Conservation (phyloP, 2,329 filamentous ascomycete genomes). For the Pestalotiopsis sp. region DNA sequence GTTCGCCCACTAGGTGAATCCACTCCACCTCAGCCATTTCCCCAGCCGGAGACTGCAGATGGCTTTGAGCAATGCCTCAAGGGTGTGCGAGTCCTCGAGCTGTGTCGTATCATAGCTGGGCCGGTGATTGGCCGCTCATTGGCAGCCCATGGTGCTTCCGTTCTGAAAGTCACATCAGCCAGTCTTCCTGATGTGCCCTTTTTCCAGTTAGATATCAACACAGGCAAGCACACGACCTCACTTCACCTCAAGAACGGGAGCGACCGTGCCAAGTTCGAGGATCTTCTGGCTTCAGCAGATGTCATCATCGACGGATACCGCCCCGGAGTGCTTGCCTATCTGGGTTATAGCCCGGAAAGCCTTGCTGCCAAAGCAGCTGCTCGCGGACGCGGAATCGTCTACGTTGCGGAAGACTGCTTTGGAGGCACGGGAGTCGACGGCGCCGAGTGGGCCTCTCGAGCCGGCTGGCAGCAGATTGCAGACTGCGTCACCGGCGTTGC, state of each 20-base stretch:
- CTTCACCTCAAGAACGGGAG: constrained; percentile 59
- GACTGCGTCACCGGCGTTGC: constrained; percentile 39
- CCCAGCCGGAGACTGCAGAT: constrained; percentile 30
- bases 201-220: constrained; percentile 73
- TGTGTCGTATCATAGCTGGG: constrained; percentile 76
- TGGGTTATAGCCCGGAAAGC: constrained; percentile 63
- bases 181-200: constrained; percentile 71
- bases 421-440: constrained; percentile 52
- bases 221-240: constrained; percentile 68
- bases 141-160: constrained; percentile 75
- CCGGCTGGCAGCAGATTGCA: constrained; percentile 61
- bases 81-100: constrained; percentile 73
- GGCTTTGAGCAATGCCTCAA: constrained; percentile 40
- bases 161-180: constrained; percentile 71
- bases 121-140: constrained; percentile 72
- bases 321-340: constrained; percentile 62
- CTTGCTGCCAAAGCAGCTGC: constrained; percentile 53
- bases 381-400: constrained; percentile 64
- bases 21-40: constrained; percentile 49
- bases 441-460: constrained; percentile 61
- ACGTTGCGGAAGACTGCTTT: constrained; percentile 73
- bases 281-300: constrained; percentile 62
- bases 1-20: constrained; percentile 51
- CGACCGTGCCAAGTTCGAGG: constrained; percentile 59
- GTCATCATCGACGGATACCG: constrained; percentile 71